phyloP scores from a whole-genome alignment of 2,329 filamentous ascomycete genomes.

The Pseudogymnoascus sp. region DNA sequence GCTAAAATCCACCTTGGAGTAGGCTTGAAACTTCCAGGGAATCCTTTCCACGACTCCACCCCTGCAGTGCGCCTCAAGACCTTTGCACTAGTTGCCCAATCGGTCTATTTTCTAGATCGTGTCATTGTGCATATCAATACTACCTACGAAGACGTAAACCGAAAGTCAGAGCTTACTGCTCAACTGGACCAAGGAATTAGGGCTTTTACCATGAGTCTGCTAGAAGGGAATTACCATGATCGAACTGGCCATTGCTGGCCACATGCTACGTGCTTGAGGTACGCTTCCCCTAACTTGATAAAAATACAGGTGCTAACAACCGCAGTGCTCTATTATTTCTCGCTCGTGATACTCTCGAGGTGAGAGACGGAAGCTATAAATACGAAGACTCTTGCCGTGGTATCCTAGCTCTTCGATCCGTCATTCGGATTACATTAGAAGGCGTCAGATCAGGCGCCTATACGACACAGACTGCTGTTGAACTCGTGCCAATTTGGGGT shows the following conservation, averaged over 20 bases:
- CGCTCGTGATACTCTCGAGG: neutral
- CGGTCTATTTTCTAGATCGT: neutral
- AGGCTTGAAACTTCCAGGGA: conserved; percentile 1
- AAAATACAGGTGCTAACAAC: neutral
- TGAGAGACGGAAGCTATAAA: conserved; percentile 2
- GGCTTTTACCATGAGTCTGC: neutral
- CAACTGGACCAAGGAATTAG: neutral
- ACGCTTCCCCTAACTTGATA: neutral
- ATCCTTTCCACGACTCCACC: neutral
- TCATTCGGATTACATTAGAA: neutral
- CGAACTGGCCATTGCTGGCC: conserved; percentile 1
- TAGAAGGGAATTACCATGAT: neutral
- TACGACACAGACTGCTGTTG: neutral
- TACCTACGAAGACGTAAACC: neutral
- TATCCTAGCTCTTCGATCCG: neutral
- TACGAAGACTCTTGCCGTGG: conserved; percentile 2
- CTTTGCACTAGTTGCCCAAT: neutral
- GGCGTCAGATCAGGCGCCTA: neutral
- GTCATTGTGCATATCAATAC: neutral
- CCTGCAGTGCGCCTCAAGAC: neutral
- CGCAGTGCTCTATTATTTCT: neutral
- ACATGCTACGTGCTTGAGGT: conserved; percentile 4
- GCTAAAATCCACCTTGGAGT: neutral
- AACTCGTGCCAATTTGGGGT: neutral
- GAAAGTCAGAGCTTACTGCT: neutral